Evolutionary conservation across 129 eudicot species (phyloP).

Genomic region (Artemisia tridentata): DNA sequence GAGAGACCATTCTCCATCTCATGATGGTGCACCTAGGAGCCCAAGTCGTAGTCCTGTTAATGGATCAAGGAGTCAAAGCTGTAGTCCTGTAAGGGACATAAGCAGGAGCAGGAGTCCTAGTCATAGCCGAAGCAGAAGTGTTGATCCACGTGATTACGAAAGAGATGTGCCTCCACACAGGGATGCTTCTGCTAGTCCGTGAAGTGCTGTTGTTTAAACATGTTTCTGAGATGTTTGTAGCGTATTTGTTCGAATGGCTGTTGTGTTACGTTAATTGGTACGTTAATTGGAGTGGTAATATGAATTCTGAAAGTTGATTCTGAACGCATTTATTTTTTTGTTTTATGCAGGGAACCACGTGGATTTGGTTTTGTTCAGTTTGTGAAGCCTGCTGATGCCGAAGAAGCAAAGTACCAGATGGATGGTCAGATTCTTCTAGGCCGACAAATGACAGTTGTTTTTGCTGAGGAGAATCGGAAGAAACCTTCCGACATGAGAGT

Average conservation of each 20-base stretch:
- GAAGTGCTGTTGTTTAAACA: too few species aligned
- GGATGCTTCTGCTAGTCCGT: too few species aligned
- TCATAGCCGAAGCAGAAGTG: conserved; percentile 63
- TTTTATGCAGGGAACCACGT: conserved; percentile 59
- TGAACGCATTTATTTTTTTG: too few species aligned
- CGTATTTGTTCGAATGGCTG: too few species aligned
- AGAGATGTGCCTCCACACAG: conserved; percentile 36
- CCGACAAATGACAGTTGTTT: conserved; percentile 66
- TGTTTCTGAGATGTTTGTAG: too few species aligned
- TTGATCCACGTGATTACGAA: conserved; percentile 30
- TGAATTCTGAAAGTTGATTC: too few species aligned
- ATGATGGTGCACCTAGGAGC: conserved; percentile 31
- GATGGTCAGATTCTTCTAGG: conserved; percentile 67
- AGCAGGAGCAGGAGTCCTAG: conserved; percentile 31
- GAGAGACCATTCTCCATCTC: conserved; percentile 38
- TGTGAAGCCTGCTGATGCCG: conserved; percentile 76
- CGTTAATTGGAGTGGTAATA: too few species aligned
- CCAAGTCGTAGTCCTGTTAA: too few species aligned
- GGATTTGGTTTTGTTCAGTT: conserved; percentile 81
- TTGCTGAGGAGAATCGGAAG: conserved; percentile 84
- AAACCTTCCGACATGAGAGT: conserved; percentile 85
- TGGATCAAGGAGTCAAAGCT: conserved; percentile 39
- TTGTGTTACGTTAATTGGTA: too few species aligned
- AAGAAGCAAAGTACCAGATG: conserved; percentile 71
- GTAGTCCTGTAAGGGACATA: conserved; percentile 29